These are phyloP conservation scores for Bombardia bombarda DNA, from an alignment of 495 filamentous ascomycete genomes.

Conservation along the genomic window DNA sequence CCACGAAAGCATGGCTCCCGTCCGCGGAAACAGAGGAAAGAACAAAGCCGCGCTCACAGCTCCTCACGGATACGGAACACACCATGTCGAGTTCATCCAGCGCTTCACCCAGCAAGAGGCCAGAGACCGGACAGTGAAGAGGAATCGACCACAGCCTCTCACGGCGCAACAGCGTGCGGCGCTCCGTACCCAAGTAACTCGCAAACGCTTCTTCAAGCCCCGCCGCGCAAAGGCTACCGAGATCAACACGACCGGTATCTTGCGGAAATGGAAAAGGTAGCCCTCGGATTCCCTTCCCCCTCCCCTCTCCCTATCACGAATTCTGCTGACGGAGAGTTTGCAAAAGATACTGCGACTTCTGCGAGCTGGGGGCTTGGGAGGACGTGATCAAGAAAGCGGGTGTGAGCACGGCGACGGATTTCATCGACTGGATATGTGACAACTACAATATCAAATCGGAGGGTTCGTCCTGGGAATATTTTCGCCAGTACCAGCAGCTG, in stretches of 20 bases:
- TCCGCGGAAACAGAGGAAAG: no score
- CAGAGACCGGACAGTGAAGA: not conserved
- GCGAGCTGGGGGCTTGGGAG: conserved; percentile 6
- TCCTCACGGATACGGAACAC: no score
- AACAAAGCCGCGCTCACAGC: no score
- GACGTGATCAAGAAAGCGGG: conserved; percentile 13
- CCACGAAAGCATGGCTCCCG: no score
- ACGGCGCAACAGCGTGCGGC: conserved; percentile 8
- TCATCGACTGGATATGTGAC: conserved; percentile 17
- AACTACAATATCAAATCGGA: conserved; percentile 10
- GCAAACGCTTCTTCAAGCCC: conserved; percentile 8
- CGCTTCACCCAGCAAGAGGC: conserved; percentile 8
- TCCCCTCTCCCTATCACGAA: not conserved
- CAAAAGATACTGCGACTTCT: not conserved
- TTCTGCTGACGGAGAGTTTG: not conserved
- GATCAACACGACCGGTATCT: conserved; percentile 12
- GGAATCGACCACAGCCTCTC: not conserved
- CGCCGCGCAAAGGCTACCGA: conserved; percentile 9
- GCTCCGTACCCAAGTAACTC: conserved; percentile 5
- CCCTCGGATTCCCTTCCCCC: not conserved
- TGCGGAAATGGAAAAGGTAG: conserved; percentile 16
- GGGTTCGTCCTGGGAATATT: conserved; percentile 13
- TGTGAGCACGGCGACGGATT: conserved; percentile 18
- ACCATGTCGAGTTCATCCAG: conserved; percentile 8
- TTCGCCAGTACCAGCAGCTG: conserved; percentile 20